Evolutionary conservation across 768 basidiomycete genomes (phyloP), one percentile per base, ranked within the genome.

Genomic region (Tylopilus subfusipes): DNA sequence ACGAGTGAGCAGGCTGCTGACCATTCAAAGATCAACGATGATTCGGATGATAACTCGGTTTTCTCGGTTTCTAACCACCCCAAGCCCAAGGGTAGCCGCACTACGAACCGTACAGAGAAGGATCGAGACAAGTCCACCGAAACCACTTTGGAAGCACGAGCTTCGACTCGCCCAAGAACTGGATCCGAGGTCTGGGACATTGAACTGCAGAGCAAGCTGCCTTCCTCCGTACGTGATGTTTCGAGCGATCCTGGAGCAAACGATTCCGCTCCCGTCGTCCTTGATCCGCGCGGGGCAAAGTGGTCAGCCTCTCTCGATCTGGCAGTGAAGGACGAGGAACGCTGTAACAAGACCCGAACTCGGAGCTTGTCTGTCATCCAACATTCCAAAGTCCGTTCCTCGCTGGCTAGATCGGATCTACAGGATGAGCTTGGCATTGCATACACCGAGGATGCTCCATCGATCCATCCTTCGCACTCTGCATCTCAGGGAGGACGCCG

Each of bases 111-210:
- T 43, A 50, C 54, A 27, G 52, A 21, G 29, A 45, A 47, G 9
- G 30, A 42, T 38, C 30, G 31, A 49, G 29, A n/a, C 29, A 53
- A 49, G 29, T 27, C 22, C 18, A 18, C 36, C 5, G 22, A 52
- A 49, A 27, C 27, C 5, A 4, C 39, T 19, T 18, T 24, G 29
- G 39, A 49, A n/a, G 18, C 33, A 33, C 55, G 40, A 50, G 48
- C 19, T 13, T 13, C 55, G 33, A 50, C 45, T 36, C 50, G 50
- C 14, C 31, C 48, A 21, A 25, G 14, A 38, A 60, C 61, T 2
- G 68, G 62, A 50, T 84, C 84, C 11, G 71, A 75, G 19, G 60
- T 78, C 9, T 85, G 84, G 84, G 80, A 79, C 56, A 82, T 85
- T 27, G 84, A 85, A 60, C 44, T 65, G 14, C 73, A 76, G 50